phyloP scores from a whole-genome alignment of 2,329 filamentous ascomycete species.

The Curvularia sp. region DNA sequence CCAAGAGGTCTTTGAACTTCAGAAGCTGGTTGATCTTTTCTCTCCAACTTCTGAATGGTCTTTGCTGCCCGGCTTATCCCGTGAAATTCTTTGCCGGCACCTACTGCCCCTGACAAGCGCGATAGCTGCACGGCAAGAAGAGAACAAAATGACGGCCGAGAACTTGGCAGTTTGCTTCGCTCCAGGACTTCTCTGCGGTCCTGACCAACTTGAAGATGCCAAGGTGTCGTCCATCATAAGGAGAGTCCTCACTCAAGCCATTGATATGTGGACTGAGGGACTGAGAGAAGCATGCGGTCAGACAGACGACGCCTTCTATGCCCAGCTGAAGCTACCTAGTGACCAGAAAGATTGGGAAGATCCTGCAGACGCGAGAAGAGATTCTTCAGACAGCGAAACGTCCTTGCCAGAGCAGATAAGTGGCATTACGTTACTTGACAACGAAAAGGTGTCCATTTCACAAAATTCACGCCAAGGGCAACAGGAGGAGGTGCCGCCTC shows the following conservation, averaged over 20 bases:
- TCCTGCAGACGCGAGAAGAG: slow-evolving; percentile 48
- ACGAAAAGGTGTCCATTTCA: slow-evolving; percentile 39
- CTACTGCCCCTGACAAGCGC: slow-evolving; percentile 59
- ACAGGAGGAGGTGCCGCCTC: slow-evolving; percentile 36
- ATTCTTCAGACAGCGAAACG: slow-evolving; percentile 31
- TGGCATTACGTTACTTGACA: slow-evolving; percentile 54
- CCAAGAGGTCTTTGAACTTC: slow-evolving; percentile 49
- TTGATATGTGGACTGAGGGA: slow-evolving; percentile 55
- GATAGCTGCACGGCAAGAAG: slow-evolving; percentile 54
- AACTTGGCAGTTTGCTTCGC: slow-evolving; percentile 64
- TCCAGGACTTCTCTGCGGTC: slow-evolving; percentile 59
- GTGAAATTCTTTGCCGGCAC: slow-evolving; percentile 59
- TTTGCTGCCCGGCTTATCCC: slow-evolving; percentile 53
- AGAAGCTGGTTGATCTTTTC: slow-evolving; percentile 56
- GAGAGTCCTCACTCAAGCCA: slow-evolving; percentile 57
- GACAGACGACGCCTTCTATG: slow-evolving; percentile 46
- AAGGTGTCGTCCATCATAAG: slow-evolving; percentile 61
- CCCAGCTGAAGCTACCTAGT: slow-evolving; percentile 51
- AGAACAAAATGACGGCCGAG: slow-evolving; percentile 63
- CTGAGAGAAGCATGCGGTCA: slow-evolving; percentile 54
- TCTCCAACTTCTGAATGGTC: slow-evolving; percentile 56
- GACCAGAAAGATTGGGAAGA: slow-evolving; percentile 57
- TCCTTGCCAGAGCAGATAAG: slow-evolving; percentile 49
- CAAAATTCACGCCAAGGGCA: slow-evolving; percentile 23
- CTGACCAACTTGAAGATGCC: slow-evolving; percentile 62